phyloP scores from a whole-genome alignment of 2,329 filamentous ascomycete genomes.

The Pochonia chlamydosporia region DNA sequence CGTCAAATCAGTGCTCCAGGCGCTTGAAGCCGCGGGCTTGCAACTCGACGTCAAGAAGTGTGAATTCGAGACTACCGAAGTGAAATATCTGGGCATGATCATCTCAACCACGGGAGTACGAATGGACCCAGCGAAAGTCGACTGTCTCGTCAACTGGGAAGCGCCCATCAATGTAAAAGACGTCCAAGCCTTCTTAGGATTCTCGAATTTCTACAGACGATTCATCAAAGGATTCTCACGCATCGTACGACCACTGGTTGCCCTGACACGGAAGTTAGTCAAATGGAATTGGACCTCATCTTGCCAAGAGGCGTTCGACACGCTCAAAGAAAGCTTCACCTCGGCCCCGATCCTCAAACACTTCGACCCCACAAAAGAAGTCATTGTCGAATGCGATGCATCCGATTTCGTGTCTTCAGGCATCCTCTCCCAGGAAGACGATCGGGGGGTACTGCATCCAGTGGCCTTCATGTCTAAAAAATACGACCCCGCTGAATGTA shows the following conservation, averaged over 20 bases:
- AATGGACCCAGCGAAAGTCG: conserved; percentile 3
- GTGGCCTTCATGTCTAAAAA: background rate
- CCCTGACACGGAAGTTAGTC: conserved; percentile 1
- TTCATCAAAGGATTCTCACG: conserved; percentile 3
- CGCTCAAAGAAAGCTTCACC: background rate
- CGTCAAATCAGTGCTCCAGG: background rate
- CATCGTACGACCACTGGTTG: background rate
- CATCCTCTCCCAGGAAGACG: background rate
- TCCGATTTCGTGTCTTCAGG: no score
- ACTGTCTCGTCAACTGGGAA: background rate
- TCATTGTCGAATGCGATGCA: no score
- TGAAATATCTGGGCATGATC: background rate
- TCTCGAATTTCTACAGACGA: background rate
- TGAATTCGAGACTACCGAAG: background rate
- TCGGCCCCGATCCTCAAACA: no score
- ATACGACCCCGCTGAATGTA: background rate
- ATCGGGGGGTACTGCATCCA: background rate
- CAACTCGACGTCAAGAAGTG: background rate
- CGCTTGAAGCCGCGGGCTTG: no score
- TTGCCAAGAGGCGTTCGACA: background rate
- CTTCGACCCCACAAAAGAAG: no score
- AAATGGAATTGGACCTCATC: background rate
- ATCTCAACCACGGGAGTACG: background rate
- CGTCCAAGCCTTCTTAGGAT: conserved; percentile 1
- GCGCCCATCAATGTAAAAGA: conserved; percentile 1